Percentiles rank a stretch among this genome's conserved stretches.
Conservation (phyloP, 768 basidiomycete species). For the Boletus vermiculosoides region DNA sequence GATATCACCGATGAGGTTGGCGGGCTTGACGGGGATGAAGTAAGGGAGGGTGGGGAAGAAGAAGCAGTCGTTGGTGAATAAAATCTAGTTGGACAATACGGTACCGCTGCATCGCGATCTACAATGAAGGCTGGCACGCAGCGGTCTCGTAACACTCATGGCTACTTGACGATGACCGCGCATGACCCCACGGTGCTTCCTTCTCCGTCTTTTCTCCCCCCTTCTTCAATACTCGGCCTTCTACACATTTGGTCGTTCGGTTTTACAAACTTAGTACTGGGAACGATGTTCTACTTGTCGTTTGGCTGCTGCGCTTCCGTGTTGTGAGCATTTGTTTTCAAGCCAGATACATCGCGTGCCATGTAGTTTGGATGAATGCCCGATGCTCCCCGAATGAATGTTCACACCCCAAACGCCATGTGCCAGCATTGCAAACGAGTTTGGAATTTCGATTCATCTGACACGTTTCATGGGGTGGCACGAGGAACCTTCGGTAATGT, state of each 20-base stretch:
- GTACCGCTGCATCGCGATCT: slow-evolving; percentile 23
- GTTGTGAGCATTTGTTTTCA: neutral
- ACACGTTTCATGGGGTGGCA: neutral
- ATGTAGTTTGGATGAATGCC: neutral
- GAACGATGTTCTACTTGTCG: neutral
- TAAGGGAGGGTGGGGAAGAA: slow-evolving; percentile 14
- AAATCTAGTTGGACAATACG: slow-evolving; percentile 7
- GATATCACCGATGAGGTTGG: slow-evolving; percentile 35
- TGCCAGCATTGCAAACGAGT: neutral
- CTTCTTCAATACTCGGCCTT: neutral
- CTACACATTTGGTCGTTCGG: neutral
- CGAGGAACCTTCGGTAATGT: neutral
- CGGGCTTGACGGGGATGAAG: slow-evolving; percentile 22
- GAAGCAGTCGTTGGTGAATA: slow-evolving; percentile 11
- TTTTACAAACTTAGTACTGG: neutral
- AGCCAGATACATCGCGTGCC: neutral
- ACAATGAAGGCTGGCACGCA: neutral
- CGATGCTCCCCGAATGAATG: neutral
- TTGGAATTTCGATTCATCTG: neutral
- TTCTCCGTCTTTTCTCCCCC: slow-evolving; percentile 20
- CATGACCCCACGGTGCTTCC: slow-evolving; percentile 1
- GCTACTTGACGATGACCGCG: slow-evolving; percentile 14
- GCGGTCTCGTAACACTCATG: neutral
- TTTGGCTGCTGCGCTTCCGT: neutral
- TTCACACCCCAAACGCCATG: neutral